These are phyloP conservation scores for Mychonastes homosphaera DNA, from an alignment of 139 green algal species.

Conservation along the genomic window DNA sequence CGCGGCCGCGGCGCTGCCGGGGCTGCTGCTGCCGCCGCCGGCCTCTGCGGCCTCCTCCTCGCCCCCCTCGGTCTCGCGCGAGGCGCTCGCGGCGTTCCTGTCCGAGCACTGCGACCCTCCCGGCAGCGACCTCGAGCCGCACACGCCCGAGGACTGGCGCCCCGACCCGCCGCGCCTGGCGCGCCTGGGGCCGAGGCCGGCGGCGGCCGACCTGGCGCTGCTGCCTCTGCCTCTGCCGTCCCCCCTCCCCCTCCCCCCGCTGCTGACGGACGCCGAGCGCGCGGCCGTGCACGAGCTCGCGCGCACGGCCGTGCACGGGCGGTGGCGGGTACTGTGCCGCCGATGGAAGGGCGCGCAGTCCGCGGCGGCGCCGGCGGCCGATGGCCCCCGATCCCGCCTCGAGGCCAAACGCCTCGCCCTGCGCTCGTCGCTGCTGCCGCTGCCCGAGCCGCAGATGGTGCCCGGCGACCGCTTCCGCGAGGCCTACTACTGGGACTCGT, in stretches of 20 bases:
- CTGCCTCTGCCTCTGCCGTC: too few relatives aligned
- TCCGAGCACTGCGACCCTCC: too few relatives aligned
- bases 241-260: background rate
- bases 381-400: conserved; percentile 7
- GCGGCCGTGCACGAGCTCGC: background rate
- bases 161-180: too few relatives aligned
- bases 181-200: too few relatives aligned
- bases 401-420: too few relatives aligned
- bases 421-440: conserved; percentile 52
- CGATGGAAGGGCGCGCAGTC: background rate
- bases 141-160: too few relatives aligned
- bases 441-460: conserved; percentile 63
- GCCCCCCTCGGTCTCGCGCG: too few relatives aligned
- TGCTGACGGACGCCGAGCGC: background rate
- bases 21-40: background rate
- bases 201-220: too few relatives aligned
- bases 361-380: background rate
- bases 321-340: background rate
- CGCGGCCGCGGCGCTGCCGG: background rate
- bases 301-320: too few relatives aligned
- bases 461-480: conserved; percentile 75
- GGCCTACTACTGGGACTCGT: conserved; percentile 83
- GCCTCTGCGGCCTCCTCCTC: background rate
- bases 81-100: too few relatives aligned
- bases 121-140: too few relatives aligned